Evolutionary conservation across 169 alveolate genomes (phyloP), one percentile per base, ranked within the genome.

Genomic region (Eimeria acervulina): DNA sequence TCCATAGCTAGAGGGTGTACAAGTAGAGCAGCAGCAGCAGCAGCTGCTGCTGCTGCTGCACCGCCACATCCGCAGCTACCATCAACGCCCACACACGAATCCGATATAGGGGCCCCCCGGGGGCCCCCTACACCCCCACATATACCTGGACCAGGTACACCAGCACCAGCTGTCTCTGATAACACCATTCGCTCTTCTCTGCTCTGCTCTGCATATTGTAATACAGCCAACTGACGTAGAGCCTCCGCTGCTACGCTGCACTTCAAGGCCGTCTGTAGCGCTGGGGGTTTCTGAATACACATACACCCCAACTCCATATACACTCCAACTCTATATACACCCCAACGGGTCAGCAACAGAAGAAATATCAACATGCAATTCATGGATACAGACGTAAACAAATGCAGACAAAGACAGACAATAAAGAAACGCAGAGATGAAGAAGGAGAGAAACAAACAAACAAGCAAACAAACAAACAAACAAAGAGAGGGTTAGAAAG

Each of bases 181-280:
- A n/a, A n/a, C n/a, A n/a, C n/a, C n/a, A n/a, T n/a, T 38, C 19
- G 68, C 68, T 80, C 90, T 33, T 47, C 33, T 36, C 90, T n/a
- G 33, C 51, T 80, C 61, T 42, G 31, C 90, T 80, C 68, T 13
- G 42, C 47, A 40, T 26, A 6, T 19, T 80, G 21, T 28, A 80
- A 6, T 8, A 80, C 90, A 6, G 90, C 90, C 68, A 91, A 44
- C 70, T 91, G 78, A 21, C 84, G 68, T 52, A 91, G 44, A n/a
- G 95, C 90, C 70, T 91, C 74, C 38, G 85, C 63, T 10, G 91
- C 95, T 19, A 68, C 95, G 38, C 88, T 80, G 76, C 93, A 81
- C 74, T 80, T 81, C 55, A 81, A 68, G 10, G 85, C 84, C n/a
- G 95, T 61, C 85, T 61, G 85, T 36, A 88, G 74, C 28, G 84